Conservation (phyloP, 164 flowering plant genomes). For the Chimonanthus praecox region DNA sequence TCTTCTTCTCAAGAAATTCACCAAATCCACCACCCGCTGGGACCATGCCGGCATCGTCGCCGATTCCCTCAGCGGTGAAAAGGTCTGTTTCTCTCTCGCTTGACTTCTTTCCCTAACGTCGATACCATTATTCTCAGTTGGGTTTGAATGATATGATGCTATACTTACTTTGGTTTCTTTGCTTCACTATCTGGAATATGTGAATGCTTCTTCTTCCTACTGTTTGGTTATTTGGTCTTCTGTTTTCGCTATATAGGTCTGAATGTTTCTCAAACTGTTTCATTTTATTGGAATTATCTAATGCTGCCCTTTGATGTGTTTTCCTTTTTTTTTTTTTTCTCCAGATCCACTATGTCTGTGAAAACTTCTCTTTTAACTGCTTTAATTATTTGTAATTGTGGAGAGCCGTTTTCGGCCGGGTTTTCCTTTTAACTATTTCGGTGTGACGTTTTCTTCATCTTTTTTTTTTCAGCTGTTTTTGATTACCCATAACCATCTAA, state of each 20-base stretch:
- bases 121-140: background rate
- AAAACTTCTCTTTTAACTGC: no score
- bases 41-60: slow-evolving; percentile 78
- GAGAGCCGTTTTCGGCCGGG: background rate
- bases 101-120: background rate
- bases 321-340: background rate
- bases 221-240: background rate
- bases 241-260: no score
- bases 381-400: no score
- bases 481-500: background rate
- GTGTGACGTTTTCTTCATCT: background rate
- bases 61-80: slow-evolving; percentile 72
- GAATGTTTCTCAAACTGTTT: no score
- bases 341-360: no score
- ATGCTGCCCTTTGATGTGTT: background rate
- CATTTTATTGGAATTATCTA: background rate
- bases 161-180: background rate
- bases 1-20: slow-evolving; percentile 58
- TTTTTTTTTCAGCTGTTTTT: background rate
- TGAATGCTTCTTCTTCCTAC: background rate
- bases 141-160: background rate
- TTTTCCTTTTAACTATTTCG: background rate
- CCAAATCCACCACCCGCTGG: slow-evolving; percentile 86
- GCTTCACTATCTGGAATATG: background rate
- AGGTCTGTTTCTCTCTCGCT: slow-evolving; percentile 29